phyloP scores from a whole-genome alignment of 2,329 filamentous ascomycete species.

The Colletotrichum tropicale region DNA sequence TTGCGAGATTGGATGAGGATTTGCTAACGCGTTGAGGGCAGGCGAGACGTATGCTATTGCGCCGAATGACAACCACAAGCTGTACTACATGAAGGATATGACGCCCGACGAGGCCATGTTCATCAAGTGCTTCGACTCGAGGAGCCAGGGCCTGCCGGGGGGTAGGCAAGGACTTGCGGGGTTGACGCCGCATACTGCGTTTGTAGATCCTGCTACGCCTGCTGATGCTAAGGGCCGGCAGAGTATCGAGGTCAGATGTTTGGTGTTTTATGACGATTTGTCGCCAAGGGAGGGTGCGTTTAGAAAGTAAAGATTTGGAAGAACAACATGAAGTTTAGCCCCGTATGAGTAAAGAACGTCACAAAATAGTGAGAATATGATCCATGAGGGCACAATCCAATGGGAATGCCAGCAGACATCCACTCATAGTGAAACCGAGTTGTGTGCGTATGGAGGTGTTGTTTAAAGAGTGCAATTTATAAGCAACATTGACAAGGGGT shows the following conservation, averaged over 20 bases:
- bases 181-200: conserved; percentile 58
- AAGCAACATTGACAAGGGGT: neutral
- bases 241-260: conserved; percentile 68
- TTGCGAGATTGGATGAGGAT: neutral
- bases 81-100: conserved; percentile 74
- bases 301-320: neutral
- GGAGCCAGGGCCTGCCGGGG: conserved; percentile 44
- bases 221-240: conserved; percentile 69
- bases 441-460: neutral
- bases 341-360: neutral
- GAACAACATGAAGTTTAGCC: neutral
- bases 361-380: neutral
- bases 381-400: neutral
- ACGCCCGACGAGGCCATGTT: conserved; percentile 53
- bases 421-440: neutral
- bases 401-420: accelerated
- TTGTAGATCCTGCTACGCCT: conserved; percentile 66
- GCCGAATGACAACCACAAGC: conserved; percentile 61
- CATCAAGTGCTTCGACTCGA: conserved; percentile 60
- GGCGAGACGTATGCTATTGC: conserved; percentile 68
- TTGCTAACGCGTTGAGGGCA: neutral
- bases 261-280: conserved; percentile 61
- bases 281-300: neutral
- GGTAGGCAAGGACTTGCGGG: conserved; percentile 50
- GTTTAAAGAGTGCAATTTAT: neutral